Base-by-base conservation (phyloP, 2,329 filamentous ascomycete genomes). In the Alternaria sp. region DNA sequence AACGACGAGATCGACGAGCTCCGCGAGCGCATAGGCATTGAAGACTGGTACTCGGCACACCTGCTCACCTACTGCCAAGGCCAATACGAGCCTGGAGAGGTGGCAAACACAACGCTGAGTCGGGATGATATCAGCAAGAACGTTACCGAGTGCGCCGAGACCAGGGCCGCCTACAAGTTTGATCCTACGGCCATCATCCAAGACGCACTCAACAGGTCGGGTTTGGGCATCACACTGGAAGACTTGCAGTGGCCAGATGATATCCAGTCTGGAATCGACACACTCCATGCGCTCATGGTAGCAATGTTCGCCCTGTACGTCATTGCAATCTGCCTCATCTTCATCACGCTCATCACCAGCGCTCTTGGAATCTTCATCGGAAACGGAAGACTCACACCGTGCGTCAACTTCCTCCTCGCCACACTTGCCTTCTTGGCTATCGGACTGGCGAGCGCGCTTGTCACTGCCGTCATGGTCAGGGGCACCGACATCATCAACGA, bases 371-470 rank as follows among this genome's bases (percentile, higher is more conserved):
- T 85, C 51, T 79, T 86, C 62, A 61, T 41, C 24, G 10, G 76
- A 11, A 71, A 76, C 1, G 82, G 81, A 2, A 71, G 80, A 1
- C 65, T 84, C 21, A 76, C 80, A n/a, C 80, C 82, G 2, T 75
- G 82, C 21, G 64, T 82, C 44, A 86, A 87, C 66, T 77, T 84
- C 46, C 65, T 81, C 6, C 66, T 87, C 8, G 75, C 83, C 17
- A 68, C 79, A 40, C 67, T 86, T n/a, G 81, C 83, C 0, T 85
- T 87, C 61, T 39, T 86, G 6, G 78, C 87, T 11, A 83, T 90
- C 68, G 90, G 90, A 3, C 87, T 88, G 51, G 88, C 90, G 46
- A 93, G 90, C 21, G 92, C 92, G 66, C 89, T 93, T 24, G 85
- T 88, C 26, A 90, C 85, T 0, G 88, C 90, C 17, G 75, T 88